These are phyloP conservation scores for Floccularia luteovirens DNA, from an alignment of 768 basidiomycete species.

Conservation along the genomic window DNA sequence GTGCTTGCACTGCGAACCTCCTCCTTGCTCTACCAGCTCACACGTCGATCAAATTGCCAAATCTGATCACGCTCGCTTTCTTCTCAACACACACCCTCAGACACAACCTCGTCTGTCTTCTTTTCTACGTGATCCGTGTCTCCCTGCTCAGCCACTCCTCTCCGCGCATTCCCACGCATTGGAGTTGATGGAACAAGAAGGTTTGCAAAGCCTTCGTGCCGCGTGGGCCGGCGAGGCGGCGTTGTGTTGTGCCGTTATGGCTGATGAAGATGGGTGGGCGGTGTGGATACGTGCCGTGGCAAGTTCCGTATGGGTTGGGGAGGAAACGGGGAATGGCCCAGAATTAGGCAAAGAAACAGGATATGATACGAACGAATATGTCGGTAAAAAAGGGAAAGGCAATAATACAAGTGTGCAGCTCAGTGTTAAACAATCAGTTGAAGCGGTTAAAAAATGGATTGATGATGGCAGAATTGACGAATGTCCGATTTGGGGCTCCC, in stretches of 20 bases:
- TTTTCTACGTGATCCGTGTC: constrained; percentile 32
- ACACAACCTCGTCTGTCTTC: constrained; percentile 33
- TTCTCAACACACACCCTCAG: constrained; percentile 25
- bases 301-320: no score
- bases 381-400: no score
- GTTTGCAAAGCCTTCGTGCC: constrained; percentile 30
- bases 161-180: constrained; percentile 28
- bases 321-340: no score
- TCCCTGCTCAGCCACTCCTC: constrained; percentile 30
- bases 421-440: no score
- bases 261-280: constrained; percentile 24
- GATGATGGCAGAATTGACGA: no score
- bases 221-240: constrained; percentile 35
- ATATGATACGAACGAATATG: no score
- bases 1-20: constrained; percentile 27
- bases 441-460: no score
- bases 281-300: no score
- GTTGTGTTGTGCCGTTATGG: constrained; percentile 31
- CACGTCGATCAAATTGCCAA: constrained; percentile 19
- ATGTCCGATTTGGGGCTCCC: no score
- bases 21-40: constrained; percentile 2
- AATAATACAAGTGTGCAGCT: no score
- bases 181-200: constrained; percentile 30
- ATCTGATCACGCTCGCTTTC: constrained; percentile 21
- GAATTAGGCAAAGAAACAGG: no score